Conservation (phyloP, 2,329 filamentous ascomycete species). For the Alternaria ethzedia region DNA sequence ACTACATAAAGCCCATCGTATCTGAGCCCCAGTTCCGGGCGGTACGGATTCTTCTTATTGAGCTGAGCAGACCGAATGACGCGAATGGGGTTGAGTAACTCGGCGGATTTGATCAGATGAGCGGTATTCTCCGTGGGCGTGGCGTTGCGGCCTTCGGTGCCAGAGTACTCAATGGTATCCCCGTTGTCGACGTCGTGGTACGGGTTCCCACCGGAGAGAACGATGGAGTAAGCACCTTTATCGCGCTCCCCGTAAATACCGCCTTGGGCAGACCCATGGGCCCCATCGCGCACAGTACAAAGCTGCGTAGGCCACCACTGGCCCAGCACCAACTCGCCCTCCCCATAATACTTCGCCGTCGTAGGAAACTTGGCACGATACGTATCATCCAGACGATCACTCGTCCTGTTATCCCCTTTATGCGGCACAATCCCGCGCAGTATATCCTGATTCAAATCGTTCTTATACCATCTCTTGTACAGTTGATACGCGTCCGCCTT, state of each 20-base stretch:
- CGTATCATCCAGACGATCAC: constrained; percentile 31
- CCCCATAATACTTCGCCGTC: constrained; percentile 46
- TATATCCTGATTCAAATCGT: constrained; percentile 54
- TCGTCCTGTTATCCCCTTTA: constrained; percentile 26
- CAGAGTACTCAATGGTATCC: constrained; percentile 59
- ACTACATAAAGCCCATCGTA: constrained; percentile 66
- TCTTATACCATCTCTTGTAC: constrained; percentile 53
- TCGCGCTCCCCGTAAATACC: constrained; percentile 57
- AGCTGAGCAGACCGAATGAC: constrained; percentile 58
- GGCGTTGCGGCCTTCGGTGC: constrained; percentile 52
- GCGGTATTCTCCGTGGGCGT: constrained; percentile 49
- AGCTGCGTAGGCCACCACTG: constrained; percentile 64
- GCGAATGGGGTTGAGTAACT: constrained; percentile 51
- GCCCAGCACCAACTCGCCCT: constrained; percentile 52
- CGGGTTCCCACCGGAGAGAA: constrained; percentile 55
- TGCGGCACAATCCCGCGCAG: constrained; percentile 52
- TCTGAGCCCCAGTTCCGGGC: constrained; percentile 58
- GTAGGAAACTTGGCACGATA: constrained; percentile 24
- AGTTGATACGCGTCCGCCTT: constrained; percentile 55
- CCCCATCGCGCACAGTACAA: constrained; percentile 59
- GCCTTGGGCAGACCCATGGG: constrained; percentile 57
- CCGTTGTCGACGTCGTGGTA: constrained; percentile 61
- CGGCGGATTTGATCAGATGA: constrained; percentile 51
- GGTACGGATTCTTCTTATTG: constrained; percentile 45
- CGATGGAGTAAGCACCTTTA: constrained; percentile 61